These are phyloP conservation scores for Geotrichum phurueaensis DNA, from an alignment of 1,139 yeast genomes.

Conservation along the genomic window DNA sequence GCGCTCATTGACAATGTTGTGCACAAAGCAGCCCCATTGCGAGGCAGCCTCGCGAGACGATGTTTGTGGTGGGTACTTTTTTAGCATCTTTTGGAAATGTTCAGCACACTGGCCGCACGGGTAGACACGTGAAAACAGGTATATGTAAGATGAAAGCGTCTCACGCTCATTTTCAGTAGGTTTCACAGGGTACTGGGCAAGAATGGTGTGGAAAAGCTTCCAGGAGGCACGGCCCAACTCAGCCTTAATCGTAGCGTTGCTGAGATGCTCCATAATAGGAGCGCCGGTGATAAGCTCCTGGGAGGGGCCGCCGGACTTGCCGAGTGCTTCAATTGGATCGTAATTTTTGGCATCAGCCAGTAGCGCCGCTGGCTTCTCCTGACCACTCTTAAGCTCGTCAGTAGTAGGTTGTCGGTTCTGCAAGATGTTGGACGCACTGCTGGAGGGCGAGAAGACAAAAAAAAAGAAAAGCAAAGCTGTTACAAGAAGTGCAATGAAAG, in stretches of 20 bases:
- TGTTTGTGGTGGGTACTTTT: constrained; percentile 78
- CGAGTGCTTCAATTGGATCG: constrained; percentile 21
- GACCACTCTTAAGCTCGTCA: constrained; percentile 4
- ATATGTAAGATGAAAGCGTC: constrained; percentile 49
- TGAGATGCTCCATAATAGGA: constrained; percentile 87
- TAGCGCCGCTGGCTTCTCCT: constrained; percentile 13
- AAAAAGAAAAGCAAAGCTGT: constrained; percentile 24
- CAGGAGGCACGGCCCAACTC: constrained; percentile 86
- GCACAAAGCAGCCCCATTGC: constrained; percentile 95
- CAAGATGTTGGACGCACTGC: constrained; percentile 6
- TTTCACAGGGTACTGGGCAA: constrained; percentile 83
- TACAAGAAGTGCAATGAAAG: constrained; percentile 23
- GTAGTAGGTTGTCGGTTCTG: constrained; percentile 14
- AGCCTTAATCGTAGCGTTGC: constrained; percentile 55
- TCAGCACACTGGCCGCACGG: constrained; percentile 75
- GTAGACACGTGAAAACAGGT: constrained; percentile 38
- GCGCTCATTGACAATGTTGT: constrained; percentile 74
- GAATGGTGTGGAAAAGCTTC: constrained; percentile 82
- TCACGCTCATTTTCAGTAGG: constrained; percentile 61
- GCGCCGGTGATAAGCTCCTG: constrained; percentile 27
- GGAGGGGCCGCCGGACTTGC: constrained; percentile 16
- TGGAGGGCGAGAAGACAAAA: constrained; percentile 20
- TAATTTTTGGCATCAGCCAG: constrained; percentile 18
- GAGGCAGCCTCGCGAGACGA: constrained; percentile 75
- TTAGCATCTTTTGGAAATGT: constrained; percentile 68